Evolutionary conservation across 208 protist genomes (phyloP).

Genomic region (Leishmania lainsoni): DNA sequence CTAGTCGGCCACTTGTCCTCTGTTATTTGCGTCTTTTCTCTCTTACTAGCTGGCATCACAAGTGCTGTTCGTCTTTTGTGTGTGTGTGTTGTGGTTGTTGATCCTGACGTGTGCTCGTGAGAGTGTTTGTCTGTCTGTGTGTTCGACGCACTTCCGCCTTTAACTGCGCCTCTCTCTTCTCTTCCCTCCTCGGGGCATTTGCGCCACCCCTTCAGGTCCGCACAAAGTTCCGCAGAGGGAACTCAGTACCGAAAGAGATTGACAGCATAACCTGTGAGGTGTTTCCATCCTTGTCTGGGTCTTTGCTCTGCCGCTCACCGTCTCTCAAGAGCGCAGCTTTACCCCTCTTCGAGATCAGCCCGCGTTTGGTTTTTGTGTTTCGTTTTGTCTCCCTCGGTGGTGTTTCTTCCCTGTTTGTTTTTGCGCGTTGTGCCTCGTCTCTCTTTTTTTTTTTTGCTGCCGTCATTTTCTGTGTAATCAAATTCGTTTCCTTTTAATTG

Average conservation of each 20-base stretch:
- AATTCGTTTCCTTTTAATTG: not conserved
- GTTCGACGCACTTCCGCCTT: not conserved
- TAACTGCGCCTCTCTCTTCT: not conserved
- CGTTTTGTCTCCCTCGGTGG: not conserved
- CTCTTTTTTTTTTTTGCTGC: not conserved
- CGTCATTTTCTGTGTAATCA: not conserved
- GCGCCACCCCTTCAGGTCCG: not conserved
- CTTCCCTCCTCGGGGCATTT: not conserved
- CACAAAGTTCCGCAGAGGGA: not conserved
- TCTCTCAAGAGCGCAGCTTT: not conserved
- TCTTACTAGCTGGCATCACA: not conserved
- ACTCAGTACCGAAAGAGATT: not conserved
- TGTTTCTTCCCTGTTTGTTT: not conserved
- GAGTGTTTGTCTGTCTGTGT: constrained; percentile 1
- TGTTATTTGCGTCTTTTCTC: not conserved
- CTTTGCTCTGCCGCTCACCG: not conserved
- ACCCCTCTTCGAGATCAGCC: not conserved
- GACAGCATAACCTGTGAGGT: not conserved
- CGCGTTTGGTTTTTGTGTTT: not conserved
- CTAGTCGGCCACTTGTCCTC: not conserved
- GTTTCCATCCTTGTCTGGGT: not conserved
- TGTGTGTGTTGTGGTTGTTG: not conserved
- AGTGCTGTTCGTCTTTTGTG: not conserved
- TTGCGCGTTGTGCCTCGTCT: not conserved
- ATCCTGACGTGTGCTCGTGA: not conserved